phyloP scores from a whole-genome alignment of 1,284 basidiomycete species.

The Microbotryum scabiosae region DNA sequence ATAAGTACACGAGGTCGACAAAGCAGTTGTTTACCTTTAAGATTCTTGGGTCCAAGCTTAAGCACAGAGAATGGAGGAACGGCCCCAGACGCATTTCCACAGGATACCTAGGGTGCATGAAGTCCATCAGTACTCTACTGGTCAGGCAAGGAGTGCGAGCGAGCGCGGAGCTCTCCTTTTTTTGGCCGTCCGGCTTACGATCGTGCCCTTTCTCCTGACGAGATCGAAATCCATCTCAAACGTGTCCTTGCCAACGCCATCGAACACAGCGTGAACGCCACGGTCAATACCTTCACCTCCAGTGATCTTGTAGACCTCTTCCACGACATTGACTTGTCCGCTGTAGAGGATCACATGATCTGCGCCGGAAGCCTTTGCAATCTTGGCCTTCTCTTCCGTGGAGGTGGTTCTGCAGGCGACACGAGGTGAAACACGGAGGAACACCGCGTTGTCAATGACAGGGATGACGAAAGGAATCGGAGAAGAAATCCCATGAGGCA shows the following conservation, averaged over 20 bases:
- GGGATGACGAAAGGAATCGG: no score
- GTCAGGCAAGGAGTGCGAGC: no score
- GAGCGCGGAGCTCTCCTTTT: no score
- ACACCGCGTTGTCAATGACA: no score
- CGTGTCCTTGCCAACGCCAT: constrained; percentile 87
- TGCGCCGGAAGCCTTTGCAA: constrained; percentile 75
- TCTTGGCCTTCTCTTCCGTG: constrained; percentile 67
- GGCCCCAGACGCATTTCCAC: constrained; percentile 84
- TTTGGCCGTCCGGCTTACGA: constrained; percentile 52
- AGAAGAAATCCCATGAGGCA: no score
- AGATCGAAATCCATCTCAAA: constrained; percentile 40
- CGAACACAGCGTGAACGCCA: constrained; percentile 62
- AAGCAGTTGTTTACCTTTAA: constrained; percentile 46
- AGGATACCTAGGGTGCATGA: no score
- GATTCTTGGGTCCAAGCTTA: constrained; percentile 70
- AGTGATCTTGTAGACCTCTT: constrained; percentile 53
- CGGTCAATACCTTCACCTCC: constrained; percentile 56
- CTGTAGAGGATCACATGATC: constrained; percentile 79
- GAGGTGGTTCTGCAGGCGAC: constrained; percentile 66
- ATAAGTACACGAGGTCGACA: not conserved
- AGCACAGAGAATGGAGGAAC: constrained; percentile 56
- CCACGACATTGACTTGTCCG: constrained; percentile 55
- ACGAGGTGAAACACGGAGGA: no score
- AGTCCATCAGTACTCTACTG: no score
- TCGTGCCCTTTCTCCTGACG: constrained; percentile 37